Base-by-base conservation (phyloP, 495 filamentous ascomycete species). In the Talaromyces proteolyticus region DNA sequence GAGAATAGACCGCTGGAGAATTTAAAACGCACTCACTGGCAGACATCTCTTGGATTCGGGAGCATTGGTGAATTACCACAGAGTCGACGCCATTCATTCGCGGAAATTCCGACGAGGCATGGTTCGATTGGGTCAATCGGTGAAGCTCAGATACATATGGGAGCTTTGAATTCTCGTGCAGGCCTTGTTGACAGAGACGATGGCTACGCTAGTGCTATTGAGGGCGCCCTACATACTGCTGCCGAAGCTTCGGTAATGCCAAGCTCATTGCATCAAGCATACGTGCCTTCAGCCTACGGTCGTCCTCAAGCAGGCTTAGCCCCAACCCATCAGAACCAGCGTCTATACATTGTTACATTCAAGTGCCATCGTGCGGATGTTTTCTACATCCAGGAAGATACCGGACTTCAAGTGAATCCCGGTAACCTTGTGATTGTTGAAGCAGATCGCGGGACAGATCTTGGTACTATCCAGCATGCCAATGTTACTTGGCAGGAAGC, bases 341-440 rank as follows among this genome's bases (percentile, higher is more conserved):
- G 86, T n/a, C 71, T 96, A 26, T 92, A 91, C 64, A 84, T 97
- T 39, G 92, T 98, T 20, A 84, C 91, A 3, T 98, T 98, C 76
- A 98, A 98, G 61, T 95, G 90, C 60, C 84, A 85, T 19, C 83
- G 93, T 49, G 89, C 90, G 40, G 94, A 96, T 58, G 89, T 97
- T 17, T 98, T 96, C 64, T 96, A 95, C 63, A 86, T 96, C 47
- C 91, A 93, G 64, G 91, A 96, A 64, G 90, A 90, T 40, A 96
- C 91, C 11, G 94, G 94, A 2, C 75, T 98, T 22, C 86, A 88
- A 44, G 86, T 96, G 46, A 92, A 90, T 51, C 79, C 79, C 23
- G 94, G 94, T 25, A 93, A 98, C 62, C 70, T 97, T 47, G 94
- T 98, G 44, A 96, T 97, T 53, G 91, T 96, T 24, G 93, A 98